Evolutionary conservation across 2,329 filamentous ascomycete genomes (phyloP).

Genomic region (Sclerotinia nivalis): DNA sequence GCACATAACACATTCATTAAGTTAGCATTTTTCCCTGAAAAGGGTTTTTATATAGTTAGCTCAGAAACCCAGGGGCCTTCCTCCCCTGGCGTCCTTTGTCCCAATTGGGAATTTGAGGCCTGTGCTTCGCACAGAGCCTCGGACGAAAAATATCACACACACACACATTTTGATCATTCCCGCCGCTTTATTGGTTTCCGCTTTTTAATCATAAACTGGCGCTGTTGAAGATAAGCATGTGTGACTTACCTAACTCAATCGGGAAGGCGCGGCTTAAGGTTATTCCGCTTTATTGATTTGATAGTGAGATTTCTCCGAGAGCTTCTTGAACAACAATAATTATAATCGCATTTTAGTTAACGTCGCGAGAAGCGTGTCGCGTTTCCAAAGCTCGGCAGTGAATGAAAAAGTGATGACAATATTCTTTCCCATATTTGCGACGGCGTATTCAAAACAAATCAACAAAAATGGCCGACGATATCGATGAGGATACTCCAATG

Average conservation of each 20-base stretch:
- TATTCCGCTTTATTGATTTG: conserved; percentile 8
- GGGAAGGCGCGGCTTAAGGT: neutral
- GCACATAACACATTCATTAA: no score
- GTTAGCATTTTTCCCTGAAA: no score
- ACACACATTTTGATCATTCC: no score
- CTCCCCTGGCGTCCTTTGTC: no score
- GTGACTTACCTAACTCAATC: neutral
- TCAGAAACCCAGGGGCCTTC: no score
- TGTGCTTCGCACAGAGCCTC: no score
- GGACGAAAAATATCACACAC: no score
- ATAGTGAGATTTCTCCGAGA: conserved; percentile 5
- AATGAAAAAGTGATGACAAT: neutral
- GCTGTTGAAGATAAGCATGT: neutral
- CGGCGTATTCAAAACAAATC: neutral
- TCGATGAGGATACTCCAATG: conserved; percentile 29
- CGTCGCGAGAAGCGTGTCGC: neutral
- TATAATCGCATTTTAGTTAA: neutral
- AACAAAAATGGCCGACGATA: conserved; percentile 26
- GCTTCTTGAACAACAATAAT: conserved; percentile 13
- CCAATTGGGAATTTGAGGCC: no score
- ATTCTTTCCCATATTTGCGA: neutral
- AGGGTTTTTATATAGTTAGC: no score
- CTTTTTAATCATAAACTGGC: neutral
- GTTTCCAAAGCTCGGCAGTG: neutral
- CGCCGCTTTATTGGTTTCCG: neutral